These are phyloP conservation scores for Mollisiaceae sp. DNA, from an alignment of 2,329 filamentous ascomycete species.

Conservation along the genomic window DNA sequence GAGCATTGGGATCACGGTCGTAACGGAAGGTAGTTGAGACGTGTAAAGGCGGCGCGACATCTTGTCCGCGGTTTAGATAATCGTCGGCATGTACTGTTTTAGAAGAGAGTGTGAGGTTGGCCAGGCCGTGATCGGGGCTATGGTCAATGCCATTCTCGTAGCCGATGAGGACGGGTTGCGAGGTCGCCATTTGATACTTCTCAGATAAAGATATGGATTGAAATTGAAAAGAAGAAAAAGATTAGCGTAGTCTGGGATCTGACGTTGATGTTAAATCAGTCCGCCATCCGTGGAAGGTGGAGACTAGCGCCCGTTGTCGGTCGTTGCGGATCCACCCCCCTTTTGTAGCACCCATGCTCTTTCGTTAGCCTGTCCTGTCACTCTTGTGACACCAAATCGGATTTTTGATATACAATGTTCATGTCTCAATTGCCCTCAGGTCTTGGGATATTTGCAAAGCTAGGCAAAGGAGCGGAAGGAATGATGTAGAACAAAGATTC, in stretches of 20 bases:
- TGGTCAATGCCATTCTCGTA: constrained; percentile 21
- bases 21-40: constrained; percentile 93
- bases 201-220: not conserved
- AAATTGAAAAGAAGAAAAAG: not conserved
- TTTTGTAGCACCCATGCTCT: not conserved
- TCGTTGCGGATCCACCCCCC: not conserved
- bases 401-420: too few species aligned
- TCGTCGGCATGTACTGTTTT: constrained; percentile 84
- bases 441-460: too few species aligned
- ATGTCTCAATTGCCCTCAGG: too few species aligned
- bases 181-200: constrained; percentile 20
- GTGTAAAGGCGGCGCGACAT: constrained; percentile 88
- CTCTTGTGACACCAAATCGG: too few species aligned
- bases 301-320: constrained; percentile 4
- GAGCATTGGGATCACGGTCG: constrained; percentile 67
- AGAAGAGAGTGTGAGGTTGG: constrained; percentile 63
- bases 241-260: not conserved
- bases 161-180: constrained; percentile 23
- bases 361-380: too few species aligned
- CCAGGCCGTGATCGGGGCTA: constrained; percentile 23
- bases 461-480: too few species aligned
- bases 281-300: not conserved
- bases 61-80: constrained; percentile 71
- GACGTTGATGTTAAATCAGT: not conserved
- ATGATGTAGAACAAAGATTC: too few species aligned